Evolutionary conservation across 306 rosid genomes (phyloP), one percentile per base, ranked within the genome.

Genomic region (Vigna trinervia): DNA sequence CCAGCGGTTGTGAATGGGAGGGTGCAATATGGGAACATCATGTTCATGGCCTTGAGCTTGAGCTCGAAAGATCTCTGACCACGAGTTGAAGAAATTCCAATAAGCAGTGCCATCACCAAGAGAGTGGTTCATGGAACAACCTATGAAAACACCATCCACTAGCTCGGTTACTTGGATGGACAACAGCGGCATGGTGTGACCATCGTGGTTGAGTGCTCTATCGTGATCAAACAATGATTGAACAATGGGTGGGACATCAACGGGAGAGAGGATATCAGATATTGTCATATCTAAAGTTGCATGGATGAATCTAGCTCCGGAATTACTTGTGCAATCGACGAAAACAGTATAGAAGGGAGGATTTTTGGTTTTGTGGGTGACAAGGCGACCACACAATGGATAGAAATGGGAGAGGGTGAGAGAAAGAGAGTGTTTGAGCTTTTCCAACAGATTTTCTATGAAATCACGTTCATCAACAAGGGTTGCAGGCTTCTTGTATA

Each of bases 1-100:
- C 87, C 89, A 86, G 12, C 85, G 86, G 5, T 85, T 15, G 17
- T 71, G 78, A 51, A 86, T 17, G 0, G 96, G 96, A 0, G 69
- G 87, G 12, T 62, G 73, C 4, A 85, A 75, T 36, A 87, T 67
- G 7, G 71, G 52, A 13, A 76, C 30, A 26, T 19, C 30, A 12
- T 17, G 4, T 12, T 6, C 46, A 32, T 17, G 1, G 3, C 53
- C 84, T 2, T 46, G 64, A 6, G 73, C 66, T 75, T 47, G 76
- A 50, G 81, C 71, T 74, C 30, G 83, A 39, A 91, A 88, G 30
- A 91, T 85, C 43, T 91, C 82, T 8, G 94, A 89, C 90, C 84
- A 84, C 7, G 74, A 2, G 8, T 86, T 91, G 59, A 85, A 82
- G 87, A 89, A 88, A 43, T 67, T 73, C 97, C 90, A 91, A 58